phyloP scores from a whole-genome alignment of 805 yeast species.

The Grigorovia yakushimaensis region DNA sequence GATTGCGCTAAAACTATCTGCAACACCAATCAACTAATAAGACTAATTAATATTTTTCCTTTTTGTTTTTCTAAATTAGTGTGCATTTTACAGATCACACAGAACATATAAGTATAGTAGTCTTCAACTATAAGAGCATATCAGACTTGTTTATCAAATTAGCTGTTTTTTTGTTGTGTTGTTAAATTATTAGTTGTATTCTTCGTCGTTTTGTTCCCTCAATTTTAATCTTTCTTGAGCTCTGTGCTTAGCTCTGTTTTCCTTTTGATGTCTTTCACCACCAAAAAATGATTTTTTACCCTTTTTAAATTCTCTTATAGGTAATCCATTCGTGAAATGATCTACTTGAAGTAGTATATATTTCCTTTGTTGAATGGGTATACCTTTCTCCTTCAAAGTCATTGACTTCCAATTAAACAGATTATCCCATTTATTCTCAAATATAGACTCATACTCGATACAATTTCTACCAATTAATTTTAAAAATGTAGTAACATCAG shows the following conservation, averaged over 20 bases:
- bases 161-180: no score
- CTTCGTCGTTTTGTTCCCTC: neutral
- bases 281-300: constrained; percentile 73
- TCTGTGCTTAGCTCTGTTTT: constrained; percentile 49
- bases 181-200: neutral
- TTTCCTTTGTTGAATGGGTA: constrained; percentile 61
- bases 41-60: no score
- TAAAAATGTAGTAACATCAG: constrained; percentile 68
- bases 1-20: neutral
- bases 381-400: constrained; percentile 63
- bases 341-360: constrained; percentile 69
- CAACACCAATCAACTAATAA: no score
- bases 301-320: constrained; percentile 44
- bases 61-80: no score
- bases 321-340: constrained; percentile 46
- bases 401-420: constrained; percentile 48
- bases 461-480: constrained; percentile 69
- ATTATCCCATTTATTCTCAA: constrained; percentile 54
- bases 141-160: no score
- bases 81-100: no score
- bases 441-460: constrained; percentile 62
- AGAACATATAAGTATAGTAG: no score
- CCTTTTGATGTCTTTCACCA: constrained; percentile 75
- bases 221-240: constrained; percentile 34
- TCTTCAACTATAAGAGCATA: no score